Evolutionary conservation across 2,329 filamentous ascomycete species (phyloP), one percentile per base, ranked within the genome.

Genomic region (Talaromyces verruculosus): DNA sequence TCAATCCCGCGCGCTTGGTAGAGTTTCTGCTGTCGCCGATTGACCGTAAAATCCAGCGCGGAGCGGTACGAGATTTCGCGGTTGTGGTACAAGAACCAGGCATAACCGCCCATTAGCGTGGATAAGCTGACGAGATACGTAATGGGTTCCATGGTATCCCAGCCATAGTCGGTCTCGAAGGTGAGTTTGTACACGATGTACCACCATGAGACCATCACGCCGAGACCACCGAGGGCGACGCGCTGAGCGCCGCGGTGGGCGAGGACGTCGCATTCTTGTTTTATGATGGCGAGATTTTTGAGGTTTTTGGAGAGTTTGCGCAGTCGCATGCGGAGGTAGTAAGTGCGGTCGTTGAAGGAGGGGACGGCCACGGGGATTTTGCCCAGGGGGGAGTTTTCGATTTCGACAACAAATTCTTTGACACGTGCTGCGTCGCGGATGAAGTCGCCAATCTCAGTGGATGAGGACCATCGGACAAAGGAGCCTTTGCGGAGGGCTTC

Each of bases 1-100:
- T 97, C 89, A 70, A 97, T 92, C 0, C 91, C 91, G 11, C 88
- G 87, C 51, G 84, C 81, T 70, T 90, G 84, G 75, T 97, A 97
- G 11, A 97, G 81, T 62, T 88, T 87, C 64, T 86, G 85, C 78
- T 96, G 93, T 5, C 93, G 86, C 41, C 88, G 85, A 43, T 87
- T 91, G 43, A 97, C 90, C 6, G 93, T 97, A 63, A 96, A 85
- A 75, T 96, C 93, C 80, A 97, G 88, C 33, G 93, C 92, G 2
- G 89, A 89, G 70, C 91, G 89, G 81, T 97, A 97, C 69, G 88
- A 91, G 11, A 96, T 88, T 78, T 97, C 93, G 22, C 91, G 87
- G 79, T 93, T 96, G 81, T 97, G 91, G 79, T 93, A 96, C 13
- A 97, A 81, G 76, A 97, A 97, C 92, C 92, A 97, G 63, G 96